Evolutionary conservation across 495 filamentous ascomycete species (phyloP).

Genomic region (Aspergillus ellipticus): DNA sequence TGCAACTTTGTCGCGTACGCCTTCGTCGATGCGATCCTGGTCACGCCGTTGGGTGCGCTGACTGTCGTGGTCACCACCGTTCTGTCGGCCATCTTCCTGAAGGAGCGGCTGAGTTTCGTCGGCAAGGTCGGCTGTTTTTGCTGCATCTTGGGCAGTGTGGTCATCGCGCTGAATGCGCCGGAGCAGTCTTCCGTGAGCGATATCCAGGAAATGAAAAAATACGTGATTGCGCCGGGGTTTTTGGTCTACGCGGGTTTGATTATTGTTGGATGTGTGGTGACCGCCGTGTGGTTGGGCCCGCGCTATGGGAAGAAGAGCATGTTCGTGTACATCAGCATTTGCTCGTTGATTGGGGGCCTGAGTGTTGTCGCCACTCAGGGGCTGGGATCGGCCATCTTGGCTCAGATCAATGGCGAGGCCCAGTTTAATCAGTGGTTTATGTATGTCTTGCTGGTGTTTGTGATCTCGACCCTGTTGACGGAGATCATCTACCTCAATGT

Average conservation of each 20-base stretch:
- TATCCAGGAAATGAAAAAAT: slow-evolving; percentile 91
- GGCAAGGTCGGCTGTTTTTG: slow-evolving; percentile 94
- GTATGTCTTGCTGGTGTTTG: slow-evolving; percentile 88
- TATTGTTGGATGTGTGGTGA: slow-evolving; percentile 65
- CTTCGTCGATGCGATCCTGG: slow-evolving; percentile 94
- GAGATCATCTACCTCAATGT: slow-evolving; percentile 97
- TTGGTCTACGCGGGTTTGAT: slow-evolving; percentile 80
- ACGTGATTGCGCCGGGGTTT: slow-evolving; percentile 85
- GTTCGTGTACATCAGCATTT: slow-evolving; percentile 95
- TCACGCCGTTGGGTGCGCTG: slow-evolving; percentile 91
- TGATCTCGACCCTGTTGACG: slow-evolving; percentile 78
- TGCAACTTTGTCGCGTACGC: slow-evolving; percentile 98
- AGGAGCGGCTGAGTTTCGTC: slow-evolving; percentile 91
- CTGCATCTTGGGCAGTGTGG: slow-evolving; percentile 88
- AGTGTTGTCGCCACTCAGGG: slow-evolving; percentile 96
- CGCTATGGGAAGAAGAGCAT: slow-evolving; percentile 94
- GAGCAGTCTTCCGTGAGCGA: slow-evolving; percentile 75
- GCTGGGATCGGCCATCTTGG: slow-evolving; percentile 83
- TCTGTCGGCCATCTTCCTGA: slow-evolving; percentile 91
- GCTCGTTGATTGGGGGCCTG: slow-evolving; percentile 88
- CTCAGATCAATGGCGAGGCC: slow-evolving; percentile 70
- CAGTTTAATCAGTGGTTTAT: slow-evolving; percentile 99
- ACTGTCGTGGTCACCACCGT: slow-evolving; percentile 93
- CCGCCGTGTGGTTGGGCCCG: slow-evolving; percentile 80
- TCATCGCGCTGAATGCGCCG: slow-evolving; percentile 94